phyloP scores from a whole-genome alignment of 2,329 filamentous ascomycete genomes.

The Cladosporium sphaerospermum region DNA sequence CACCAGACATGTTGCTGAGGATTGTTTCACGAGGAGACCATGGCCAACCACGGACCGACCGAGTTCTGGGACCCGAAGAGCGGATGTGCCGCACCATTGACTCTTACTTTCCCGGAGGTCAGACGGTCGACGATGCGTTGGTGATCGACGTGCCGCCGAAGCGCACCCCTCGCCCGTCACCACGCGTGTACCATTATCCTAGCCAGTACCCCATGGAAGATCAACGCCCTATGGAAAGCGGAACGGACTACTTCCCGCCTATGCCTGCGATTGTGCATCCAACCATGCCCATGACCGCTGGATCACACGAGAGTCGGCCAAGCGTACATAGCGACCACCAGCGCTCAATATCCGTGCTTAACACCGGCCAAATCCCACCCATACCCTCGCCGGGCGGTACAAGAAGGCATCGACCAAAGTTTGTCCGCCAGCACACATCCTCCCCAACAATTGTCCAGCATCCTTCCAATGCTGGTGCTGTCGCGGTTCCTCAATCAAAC shows the following conservation, averaged over 20 bases:
- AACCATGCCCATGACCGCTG: constrained; percentile 31
- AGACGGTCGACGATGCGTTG: constrained; percentile 81
- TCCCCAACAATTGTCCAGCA: constrained; percentile 66
- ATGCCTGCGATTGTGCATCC: constrained; percentile 47
- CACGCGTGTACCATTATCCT: constrained; percentile 47
- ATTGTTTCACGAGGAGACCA: constrained; percentile 57
- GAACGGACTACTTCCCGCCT: constrained; percentile 77
- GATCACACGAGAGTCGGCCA: constrained; percentile 33
- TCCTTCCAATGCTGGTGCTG: constrained; percentile 24
- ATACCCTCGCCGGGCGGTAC: constrained; percentile 76
- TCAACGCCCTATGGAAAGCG: constrained; percentile 58
- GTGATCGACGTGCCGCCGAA: constrained; percentile 78
- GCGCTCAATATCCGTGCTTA: constrained; percentile 73
- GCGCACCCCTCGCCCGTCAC: constrained; percentile 74
- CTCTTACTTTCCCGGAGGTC: constrained; percentile 76
- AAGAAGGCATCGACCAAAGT: constrained; percentile 50
- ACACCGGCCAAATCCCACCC: constrained; percentile 70
- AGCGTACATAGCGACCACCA: constrained; percentile 32
- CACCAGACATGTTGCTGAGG: constrained; percentile 78
- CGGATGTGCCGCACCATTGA: constrained; percentile 72
- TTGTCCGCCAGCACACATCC: constrained; percentile 67
- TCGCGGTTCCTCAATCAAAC: constrained; percentile 28
- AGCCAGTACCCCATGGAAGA: constrained; percentile 53
- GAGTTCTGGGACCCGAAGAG: constrained; percentile 78
- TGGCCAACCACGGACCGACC: constrained; percentile 43